Base-by-base conservation (phyloP, 2,329 filamentous ascomycete species). In the Xylariaceae sp. region DNA sequence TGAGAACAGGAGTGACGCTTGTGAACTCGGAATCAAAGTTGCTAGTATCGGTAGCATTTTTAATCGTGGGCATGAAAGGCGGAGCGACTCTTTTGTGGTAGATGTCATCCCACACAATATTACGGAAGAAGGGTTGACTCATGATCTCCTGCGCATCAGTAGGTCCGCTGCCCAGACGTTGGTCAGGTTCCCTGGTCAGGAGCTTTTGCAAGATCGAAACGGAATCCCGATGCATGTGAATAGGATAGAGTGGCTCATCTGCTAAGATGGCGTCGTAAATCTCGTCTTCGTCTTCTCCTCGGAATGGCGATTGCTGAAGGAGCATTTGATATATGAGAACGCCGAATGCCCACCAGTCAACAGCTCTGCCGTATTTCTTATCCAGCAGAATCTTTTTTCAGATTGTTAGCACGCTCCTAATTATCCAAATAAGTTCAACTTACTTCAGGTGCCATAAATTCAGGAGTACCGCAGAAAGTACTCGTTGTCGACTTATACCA, bases 291-390 rank as follows among this genome's bases (percentile, higher is more conserved):
- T 98, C 93, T 67, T 98, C 94, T 61, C 93, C 93, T 59, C 93
- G 86, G 86, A 98, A 98, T 0, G 93, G 93, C 22, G 92, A 97
- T 67, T 98, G 94, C 64, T 98, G 94, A 39, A 98, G 81, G 46
- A 98, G 85, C 94, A 98, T 98, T 68, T 98, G 93, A 73, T 98
- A 98, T 61, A 98, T 98, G 59, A 98, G 73, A 23, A 98, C 93
- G 66, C 93, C 93, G 68, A 98, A 98, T 6, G 94, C 94, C 93
- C 93, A 98, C 93, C 93, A 98, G 67, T 98, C 93, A 35, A 98
- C 93, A 14, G 93, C 89, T 47, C 93, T 85, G 37, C 91, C 92
- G 61, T 98, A 98, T 65, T 96, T 97, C 76, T 98, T 98, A 67
- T 98, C 93, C 46, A 97, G 76, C 27, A 98, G 74, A 69, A 98